Conservation (phyloP, 352 stramenopile species). For the Pythium dissimile region DNA sequence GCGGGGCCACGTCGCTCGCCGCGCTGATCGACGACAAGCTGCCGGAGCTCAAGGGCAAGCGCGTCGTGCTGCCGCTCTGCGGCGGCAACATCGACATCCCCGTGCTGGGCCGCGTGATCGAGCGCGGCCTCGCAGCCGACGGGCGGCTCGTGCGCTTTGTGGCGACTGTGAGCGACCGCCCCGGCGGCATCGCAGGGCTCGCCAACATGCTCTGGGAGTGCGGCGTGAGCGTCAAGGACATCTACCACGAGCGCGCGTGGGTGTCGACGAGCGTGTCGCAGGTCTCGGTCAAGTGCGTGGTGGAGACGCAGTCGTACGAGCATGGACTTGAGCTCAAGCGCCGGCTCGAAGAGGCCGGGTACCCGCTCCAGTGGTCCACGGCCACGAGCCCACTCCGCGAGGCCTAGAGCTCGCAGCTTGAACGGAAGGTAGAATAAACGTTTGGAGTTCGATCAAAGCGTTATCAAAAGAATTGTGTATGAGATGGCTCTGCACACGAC, state of each 20-base stretch:
- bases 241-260: slow-evolving; percentile 97
- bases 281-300: slow-evolving; percentile 95
- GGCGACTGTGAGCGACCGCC: slow-evolving; percentile 95
- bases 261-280: slow-evolving; percentile 94
- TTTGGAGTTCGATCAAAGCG: no score
- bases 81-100: slow-evolving; percentile 98
- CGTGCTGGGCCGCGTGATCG: slow-evolving; percentile 94
- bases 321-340: slow-evolving; percentile 89
- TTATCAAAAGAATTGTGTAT: no score
- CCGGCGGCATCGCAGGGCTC: slow-evolving; percentile 91
- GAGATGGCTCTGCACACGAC: no score
- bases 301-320: slow-evolving; percentile 94
- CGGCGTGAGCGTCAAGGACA: slow-evolving; percentile 94
- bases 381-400: slow-evolving; percentile 24
- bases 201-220: slow-evolving; percentile 88
- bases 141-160: slow-evolving; percentile 95
- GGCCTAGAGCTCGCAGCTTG: no score
- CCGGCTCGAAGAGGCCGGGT: slow-evolving; percentile 79
- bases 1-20: slow-evolving; percentile 92
- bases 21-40: slow-evolving; percentile 93
- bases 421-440: no score
- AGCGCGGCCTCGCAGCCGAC: slow-evolving; percentile 96
- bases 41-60: slow-evolving; percentile 91
- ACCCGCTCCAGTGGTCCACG: slow-evolving; percentile 82
- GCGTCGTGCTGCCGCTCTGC: slow-evolving; percentile 95